These are phyloP conservation scores for Syncephalastrum sp. DNA, from an alignment of 371 early-diverging fungal species.

Conservation along the genomic window DNA sequence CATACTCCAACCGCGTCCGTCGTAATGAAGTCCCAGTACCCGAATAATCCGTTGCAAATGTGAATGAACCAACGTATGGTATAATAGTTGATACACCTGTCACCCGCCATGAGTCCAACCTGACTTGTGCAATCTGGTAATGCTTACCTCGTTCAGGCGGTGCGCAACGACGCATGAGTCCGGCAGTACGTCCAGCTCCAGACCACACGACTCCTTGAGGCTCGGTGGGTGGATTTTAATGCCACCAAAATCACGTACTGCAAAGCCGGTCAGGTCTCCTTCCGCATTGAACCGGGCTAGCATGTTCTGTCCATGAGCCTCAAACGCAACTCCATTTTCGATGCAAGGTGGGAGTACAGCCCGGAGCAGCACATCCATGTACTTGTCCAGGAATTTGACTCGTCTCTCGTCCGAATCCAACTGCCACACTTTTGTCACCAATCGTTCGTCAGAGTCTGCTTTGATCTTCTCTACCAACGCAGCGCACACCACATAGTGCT, in stretches of 20 bases:
- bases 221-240: constrained; percentile 62
- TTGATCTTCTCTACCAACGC: constrained; percentile 61
- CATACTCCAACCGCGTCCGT: constrained; percentile 65
- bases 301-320: constrained; percentile 74
- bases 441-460: constrained; percentile 47
- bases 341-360: constrained; percentile 67
- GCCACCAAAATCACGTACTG: constrained; percentile 78
- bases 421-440: constrained; percentile 51
- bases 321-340: constrained; percentile 71
- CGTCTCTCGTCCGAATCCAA: constrained; percentile 57
- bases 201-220: constrained; percentile 40
- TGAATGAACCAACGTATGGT: constrained; percentile 71
- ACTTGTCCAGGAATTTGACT: constrained; percentile 50
- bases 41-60: constrained; percentile 70
- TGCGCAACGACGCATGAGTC: constrained; percentile 59
- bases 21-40: constrained; percentile 63
- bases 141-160: constrained; percentile 44
- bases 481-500: constrained; percentile 57
- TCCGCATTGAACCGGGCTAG: constrained; percentile 61
- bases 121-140: neutral
- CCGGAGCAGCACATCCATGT: constrained; percentile 49
- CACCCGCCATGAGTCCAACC: neutral
- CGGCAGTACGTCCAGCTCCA: constrained; percentile 55
- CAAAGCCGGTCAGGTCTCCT: constrained; percentile 61
- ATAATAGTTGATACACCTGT: constrained; percentile 56